Evolutionary conservation across 768 basidiomycete species (phyloP), one percentile per base, ranked within the genome.

Genomic region (Sarcodon sp.): DNA sequence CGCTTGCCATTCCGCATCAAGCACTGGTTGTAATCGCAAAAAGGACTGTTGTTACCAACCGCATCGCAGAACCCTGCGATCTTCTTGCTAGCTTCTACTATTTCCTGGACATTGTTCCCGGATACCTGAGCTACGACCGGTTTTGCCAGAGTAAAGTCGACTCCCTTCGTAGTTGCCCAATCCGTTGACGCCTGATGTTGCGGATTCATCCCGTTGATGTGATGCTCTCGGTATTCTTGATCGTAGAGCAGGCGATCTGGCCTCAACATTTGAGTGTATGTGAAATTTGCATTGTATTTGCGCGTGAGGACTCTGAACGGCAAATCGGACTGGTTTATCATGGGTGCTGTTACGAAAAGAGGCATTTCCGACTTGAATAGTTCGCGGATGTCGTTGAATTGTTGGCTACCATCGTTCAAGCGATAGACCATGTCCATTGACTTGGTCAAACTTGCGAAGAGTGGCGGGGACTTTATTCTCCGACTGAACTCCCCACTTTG

Each of bases 251-350:
- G 67, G 50, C 64, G 71, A 35, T 79, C 69, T 8, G 86, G 71
- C 43, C 71, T 64, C 35, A 83, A 76, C 87, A 89, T 89, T 57
- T 88, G 85, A 3, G 86, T 83, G 62, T 83, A 87, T 12, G 77
- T 67, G 54, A 79, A 58, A 1, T 83, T 84, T 27, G 81, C 75
- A 15, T 80, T 79, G 61, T 87, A 71, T 50, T 65, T 67, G 47
- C 74, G 70, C 3, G 75, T 73, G 46, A 87, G 70, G 10, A 74
- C 53, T 33, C 86, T 72, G 55, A 87, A 88, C 1, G 86, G 81
- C 0, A 82, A 69, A 54, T 89, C 86, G 27, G 83, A 85, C 57
- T 87, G 85, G 50, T 83, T 79, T 49, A 88, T 74, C 84, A 87
- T 87, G 3, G 83, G 84, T 6, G 84, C 83, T 6, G 80, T 70